Conservation (phyloP, 306 rosid species). For the Castanopsis chinensis region DNA sequence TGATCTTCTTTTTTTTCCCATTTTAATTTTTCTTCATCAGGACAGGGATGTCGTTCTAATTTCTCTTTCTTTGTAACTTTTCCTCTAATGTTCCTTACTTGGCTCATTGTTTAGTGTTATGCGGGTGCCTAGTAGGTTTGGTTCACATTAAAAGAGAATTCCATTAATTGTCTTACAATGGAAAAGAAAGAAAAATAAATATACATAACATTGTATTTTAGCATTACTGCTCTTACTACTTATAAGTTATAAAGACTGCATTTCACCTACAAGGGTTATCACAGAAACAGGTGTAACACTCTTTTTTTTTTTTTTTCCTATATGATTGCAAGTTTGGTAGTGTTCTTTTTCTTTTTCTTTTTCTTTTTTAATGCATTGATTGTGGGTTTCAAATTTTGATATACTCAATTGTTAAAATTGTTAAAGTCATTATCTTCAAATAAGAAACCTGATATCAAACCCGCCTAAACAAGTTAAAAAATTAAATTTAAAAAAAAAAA, state of each 20-base stretch:
- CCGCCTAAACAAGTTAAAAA: too few relatives aligned
- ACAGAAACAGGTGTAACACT: background rate
- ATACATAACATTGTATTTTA: too few relatives aligned
- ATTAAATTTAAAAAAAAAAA: too few relatives aligned
- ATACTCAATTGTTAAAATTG: too few relatives aligned
- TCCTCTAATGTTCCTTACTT: background rate
- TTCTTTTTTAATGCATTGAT: too few relatives aligned
- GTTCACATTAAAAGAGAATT: background rate
- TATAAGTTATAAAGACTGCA: background rate
- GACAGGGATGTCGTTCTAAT: background rate
- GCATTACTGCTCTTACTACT: background rate
- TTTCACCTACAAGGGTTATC: background rate
- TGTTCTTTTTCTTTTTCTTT: background rate
- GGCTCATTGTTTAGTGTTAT: background rate
- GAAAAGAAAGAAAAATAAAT: too few relatives aligned
- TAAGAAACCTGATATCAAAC: too few relatives aligned
- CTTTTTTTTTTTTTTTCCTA: too few relatives aligned
- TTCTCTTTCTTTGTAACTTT: background rate
- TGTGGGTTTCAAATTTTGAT: too few relatives aligned
- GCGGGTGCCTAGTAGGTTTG: background rate
- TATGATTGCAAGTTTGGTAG: background rate
- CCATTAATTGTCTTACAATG: background rate
- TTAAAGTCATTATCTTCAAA: too few relatives aligned
- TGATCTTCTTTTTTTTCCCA: background rate
- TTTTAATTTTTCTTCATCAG: background rate